Evolutionary conservation across 768 basidiomycete species (phyloP), one percentile per base, ranked within the genome.

Genomic region (Boletellus ananas): DNA sequence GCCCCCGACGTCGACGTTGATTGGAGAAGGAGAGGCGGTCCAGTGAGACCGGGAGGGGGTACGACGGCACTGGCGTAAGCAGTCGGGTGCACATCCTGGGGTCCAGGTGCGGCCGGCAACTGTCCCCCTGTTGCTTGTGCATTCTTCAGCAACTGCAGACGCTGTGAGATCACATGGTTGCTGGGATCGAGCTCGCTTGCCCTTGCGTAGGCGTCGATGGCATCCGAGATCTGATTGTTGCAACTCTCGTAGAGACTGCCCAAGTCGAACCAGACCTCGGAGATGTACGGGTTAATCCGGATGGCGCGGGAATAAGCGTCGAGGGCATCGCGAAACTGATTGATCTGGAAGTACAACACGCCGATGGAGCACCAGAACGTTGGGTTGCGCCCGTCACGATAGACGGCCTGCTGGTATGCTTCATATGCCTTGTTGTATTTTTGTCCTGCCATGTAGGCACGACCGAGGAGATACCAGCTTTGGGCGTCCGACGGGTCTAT

Each of bases 301-400:
- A 99, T 98, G 11, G 96, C 96, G 14, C 95, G 89, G 25, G 96
- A 98, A 70, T 99, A 99, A 10, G 96, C 96, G 63, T 99, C 96
- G 34, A 99, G 84, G 3, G 95, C 95, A 63, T 99, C 96, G 45
- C 94, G 92, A 75, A 91, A 99, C 66, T 99, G 96, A 71, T 97
- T 98, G 75, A 99, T 97, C 67, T 99, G 94, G 79, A 96, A 99
- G 68, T 99, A 99, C 1, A 99, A 80, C 1, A 99, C 96, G 41
- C 96, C 96, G 62, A 99, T 99, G 20, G 93, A 95, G 67, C 95
- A 98, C 96, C 96, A 98, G 71, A 97, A 99, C 0, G 96, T 97
- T 0, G 96, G 96, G 66, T 98, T 99, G 51, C 94, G 90, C 18
- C 95, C 96, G 62, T 99, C 96, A 46, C 95, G 90, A 71, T 98